Evolutionary conservation across 352 stramenopile species (phyloP), one percentile per base, ranked within the genome.

Genomic region (Pythium angustatum): DNA sequence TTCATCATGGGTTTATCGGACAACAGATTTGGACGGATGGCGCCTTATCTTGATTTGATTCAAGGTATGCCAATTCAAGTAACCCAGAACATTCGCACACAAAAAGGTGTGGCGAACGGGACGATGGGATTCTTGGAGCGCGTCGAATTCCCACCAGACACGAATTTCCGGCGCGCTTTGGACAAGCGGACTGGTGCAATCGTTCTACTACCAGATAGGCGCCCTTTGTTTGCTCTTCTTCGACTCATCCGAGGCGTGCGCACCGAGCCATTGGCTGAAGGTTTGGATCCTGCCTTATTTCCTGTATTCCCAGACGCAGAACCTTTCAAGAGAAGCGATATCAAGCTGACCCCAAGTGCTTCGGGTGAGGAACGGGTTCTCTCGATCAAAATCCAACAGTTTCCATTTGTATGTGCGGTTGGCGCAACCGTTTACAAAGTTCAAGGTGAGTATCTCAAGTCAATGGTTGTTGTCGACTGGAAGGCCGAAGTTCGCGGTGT

Each of bases 371-470:
- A 21, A 22, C 22, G 55, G 3, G 26, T 2, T 0, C 52, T 67
- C n/a, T 31, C 19, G 27, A 30, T 67, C 3, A 50, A 56, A 33
- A 52, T 58, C 8, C 50, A 61, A 31, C 60, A 67, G 44, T 60
- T 67, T 11, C 60, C 60, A 2, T 61, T 67, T 24, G 50, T 67
- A 11, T 61, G 50, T 48, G 60, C 60, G 10, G 51, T 61, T 3
- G 60, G 60, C 7, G 50, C 51, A 2, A 67, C 60, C 1, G 50
- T 67, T 4, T 67, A 67, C 41, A 67, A 67, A 33, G 60, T 67
- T 0, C 50, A 67, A 56, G 60, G 60, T 0, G 51, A 67, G 15
- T 56, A 50, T 24, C 34, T 67, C 11, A 17, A 44, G 14, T 49
- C 38, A 2, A 50, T 67, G 41, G 60, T 26, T 1, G 22, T 67